Conservation (phyloP, 1,284 basidiomycete genomes). For the Cystobasidium sp. region DNA sequence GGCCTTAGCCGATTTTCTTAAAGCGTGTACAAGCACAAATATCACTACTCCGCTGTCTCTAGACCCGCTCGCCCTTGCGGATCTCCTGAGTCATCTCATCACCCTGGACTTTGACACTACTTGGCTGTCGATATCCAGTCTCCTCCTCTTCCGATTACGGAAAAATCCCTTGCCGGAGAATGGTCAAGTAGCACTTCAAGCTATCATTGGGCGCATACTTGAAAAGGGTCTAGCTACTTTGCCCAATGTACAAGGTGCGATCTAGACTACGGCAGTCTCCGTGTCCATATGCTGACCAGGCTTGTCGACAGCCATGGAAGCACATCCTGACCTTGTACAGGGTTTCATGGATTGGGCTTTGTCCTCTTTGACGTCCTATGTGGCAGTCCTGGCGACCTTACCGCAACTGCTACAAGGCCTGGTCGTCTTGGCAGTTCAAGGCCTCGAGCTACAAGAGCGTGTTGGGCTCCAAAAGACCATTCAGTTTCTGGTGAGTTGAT, state of each 20-base stretch:
- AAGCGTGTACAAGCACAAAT: constrained; percentile 48
- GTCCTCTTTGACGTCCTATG: constrained; percentile 28
- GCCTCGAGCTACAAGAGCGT: constrained; percentile 51
- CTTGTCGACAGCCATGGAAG: constrained; percentile 47
- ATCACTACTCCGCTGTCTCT: constrained; percentile 49
- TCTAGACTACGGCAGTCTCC: not conserved
- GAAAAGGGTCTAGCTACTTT: constrained; percentile 18
- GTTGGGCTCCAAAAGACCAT: constrained; percentile 51
- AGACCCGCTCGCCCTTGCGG: constrained; percentile 46
- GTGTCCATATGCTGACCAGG: not conserved
- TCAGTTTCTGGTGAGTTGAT: constrained; percentile 47
- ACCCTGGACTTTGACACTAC: constrained; percentile 44
- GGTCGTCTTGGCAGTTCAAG: constrained; percentile 46
- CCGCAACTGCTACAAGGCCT: constrained; percentile 47
- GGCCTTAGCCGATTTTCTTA: constrained; percentile 50
- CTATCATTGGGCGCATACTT: constrained; percentile 34
- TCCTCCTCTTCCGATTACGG: constrained; percentile 46
- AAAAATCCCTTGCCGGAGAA: constrained; percentile 21
- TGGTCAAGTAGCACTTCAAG: constrained; percentile 33
- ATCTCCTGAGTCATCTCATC: constrained; percentile 44
- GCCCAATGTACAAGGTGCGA: not conserved
- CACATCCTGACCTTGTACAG: constrained; percentile 53
- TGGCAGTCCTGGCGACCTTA: constrained; percentile 40
- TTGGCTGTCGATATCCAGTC: constrained; percentile 48
- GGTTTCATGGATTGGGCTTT: constrained; percentile 50